Conservation (phyloP, 1,139 yeast species). For the Debaryomyces sp. region DNA sequence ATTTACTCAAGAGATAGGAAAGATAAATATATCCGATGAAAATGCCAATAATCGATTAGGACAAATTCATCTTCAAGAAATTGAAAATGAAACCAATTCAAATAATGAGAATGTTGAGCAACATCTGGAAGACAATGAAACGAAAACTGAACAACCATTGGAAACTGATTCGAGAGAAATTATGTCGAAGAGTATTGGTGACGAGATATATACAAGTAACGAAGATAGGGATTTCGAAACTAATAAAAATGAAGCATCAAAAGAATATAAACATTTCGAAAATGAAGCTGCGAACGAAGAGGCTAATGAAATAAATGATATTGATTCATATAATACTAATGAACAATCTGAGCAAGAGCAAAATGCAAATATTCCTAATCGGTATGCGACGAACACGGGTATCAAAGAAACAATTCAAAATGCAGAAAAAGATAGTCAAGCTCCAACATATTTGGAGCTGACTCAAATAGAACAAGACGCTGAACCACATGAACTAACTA, state of each 20-base stretch:
- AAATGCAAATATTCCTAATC: not conserved
- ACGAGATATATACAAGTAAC: not conserved
- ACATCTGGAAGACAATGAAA: not conserved
- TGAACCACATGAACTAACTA: too few species aligned
- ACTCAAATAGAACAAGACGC: not conserved
- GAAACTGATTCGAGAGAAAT: not conserved
- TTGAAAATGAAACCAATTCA: not conserved
- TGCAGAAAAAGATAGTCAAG: not conserved
- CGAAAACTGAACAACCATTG: not conserved
- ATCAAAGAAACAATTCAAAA: slow-evolving; percentile 2
- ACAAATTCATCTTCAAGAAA: not conserved
- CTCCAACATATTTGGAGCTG: not conserved
- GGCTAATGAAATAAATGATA: not conserved
- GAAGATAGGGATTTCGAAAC: not conserved
- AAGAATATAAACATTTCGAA: not conserved
- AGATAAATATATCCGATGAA: slow-evolving; percentile 1
- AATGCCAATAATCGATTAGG: not conserved
- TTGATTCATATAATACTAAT: not conserved
- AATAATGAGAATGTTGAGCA: not conserved
- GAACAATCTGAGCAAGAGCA: not conserved
- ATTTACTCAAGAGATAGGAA: slow-evolving; percentile 8
- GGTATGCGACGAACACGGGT: not conserved
- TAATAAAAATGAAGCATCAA: not conserved
- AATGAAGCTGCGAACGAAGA: not conserved
- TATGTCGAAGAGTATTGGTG: not conserved